These are phyloP conservation scores for Lactarius evosmus DNA, from an alignment of 768 basidiomycete genomes.

Conservation along the genomic window DNA sequence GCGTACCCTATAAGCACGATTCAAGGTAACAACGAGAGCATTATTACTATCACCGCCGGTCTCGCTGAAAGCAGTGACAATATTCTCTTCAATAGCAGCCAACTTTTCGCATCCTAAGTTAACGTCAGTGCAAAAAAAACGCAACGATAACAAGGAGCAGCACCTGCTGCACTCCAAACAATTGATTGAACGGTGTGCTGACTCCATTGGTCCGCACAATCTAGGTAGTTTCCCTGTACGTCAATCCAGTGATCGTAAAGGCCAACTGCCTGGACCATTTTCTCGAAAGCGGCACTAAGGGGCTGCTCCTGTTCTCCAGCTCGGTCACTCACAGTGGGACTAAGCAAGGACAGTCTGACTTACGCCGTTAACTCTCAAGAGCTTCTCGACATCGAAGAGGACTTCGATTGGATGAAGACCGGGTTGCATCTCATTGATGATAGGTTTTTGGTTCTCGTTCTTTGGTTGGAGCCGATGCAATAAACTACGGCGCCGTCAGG, in stretches of 20 bases:
- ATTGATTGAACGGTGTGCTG: slow-evolving; percentile 72
- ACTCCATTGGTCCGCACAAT: slow-evolving; percentile 63
- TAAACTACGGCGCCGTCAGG: slow-evolving; percentile 44
- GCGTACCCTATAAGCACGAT: slow-evolving; percentile 63
- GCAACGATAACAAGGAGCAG: slow-evolving; percentile 20
- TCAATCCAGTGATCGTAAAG: slow-evolving; percentile 73
- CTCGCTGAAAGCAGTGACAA: slow-evolving; percentile 65
- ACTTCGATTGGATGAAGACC: slow-evolving; percentile 74
- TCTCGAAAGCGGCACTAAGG: slow-evolving; percentile 54
- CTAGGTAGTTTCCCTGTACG: slow-evolving; percentile 45
- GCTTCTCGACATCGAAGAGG: slow-evolving; percentile 71
- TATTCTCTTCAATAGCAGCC: slow-evolving; percentile 61
- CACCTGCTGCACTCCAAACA: slow-evolving; percentile 70
- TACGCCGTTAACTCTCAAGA: slow-evolving; percentile 66
- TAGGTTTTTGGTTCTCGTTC: slow-evolving; percentile 45
- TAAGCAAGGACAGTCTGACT: slow-evolving; percentile 24
- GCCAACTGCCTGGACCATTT: slow-evolving; percentile 61
- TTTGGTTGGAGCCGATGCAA: slow-evolving; percentile 64
- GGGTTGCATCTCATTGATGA: slow-evolving; percentile 70
- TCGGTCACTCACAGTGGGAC: not conserved
- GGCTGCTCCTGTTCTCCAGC: slow-evolving; percentile 20
- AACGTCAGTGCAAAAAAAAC: slow-evolving; percentile 19
- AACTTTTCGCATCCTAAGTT: slow-evolving; percentile 61
- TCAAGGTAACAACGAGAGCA: slow-evolving; percentile 56
- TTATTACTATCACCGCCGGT: slow-evolving; percentile 58